These are phyloP conservation scores for Torulaspora quercuum DNA, from an alignment of 805 yeast genomes.

Conservation along the genomic window DNA sequence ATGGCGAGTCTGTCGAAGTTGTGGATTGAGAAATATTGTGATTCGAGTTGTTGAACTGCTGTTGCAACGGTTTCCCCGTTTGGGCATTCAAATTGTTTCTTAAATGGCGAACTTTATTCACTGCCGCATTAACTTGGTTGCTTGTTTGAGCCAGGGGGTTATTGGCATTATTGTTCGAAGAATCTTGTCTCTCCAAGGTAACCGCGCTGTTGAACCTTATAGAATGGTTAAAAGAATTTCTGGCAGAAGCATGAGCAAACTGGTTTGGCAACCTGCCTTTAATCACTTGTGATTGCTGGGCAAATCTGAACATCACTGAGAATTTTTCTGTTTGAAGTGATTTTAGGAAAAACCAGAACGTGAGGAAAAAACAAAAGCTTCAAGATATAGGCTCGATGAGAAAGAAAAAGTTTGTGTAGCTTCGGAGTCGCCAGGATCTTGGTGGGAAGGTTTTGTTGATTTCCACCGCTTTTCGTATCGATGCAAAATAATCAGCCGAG, in stretches of 20 bases:
- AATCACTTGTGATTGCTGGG: constrained; percentile 35
- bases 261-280: constrained; percentile 41
- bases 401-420: too few species aligned
- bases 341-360: background rate
- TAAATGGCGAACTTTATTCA: constrained; percentile 33
- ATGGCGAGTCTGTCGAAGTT: constrained; percentile 41
- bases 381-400: background rate
- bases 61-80: constrained; percentile 11
- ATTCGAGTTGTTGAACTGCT: constrained; percentile 14
- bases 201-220: constrained; percentile 39
- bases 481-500: constrained; percentile 7
- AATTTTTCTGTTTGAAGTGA: too few species aligned
- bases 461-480: constrained; percentile 1
- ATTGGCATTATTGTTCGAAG: constrained; percentile 14
- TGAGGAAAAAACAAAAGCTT: background rate
- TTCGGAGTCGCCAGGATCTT: constrained; percentile 8
- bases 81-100: constrained; percentile 19
- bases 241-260: constrained; percentile 38
- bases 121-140: constrained; percentile 24
- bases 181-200: constrained; percentile 33
- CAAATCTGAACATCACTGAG: constrained; percentile 37
- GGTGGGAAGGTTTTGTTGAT: background rate
- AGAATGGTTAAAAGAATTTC: constrained; percentile 40
- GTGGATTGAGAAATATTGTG: constrained; percentile 23
- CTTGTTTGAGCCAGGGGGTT: constrained; percentile 21